Evolutionary conservation across 495 filamentous ascomycete species (phyloP).

Genomic region (Annulohypoxylon moriforme): DNA sequence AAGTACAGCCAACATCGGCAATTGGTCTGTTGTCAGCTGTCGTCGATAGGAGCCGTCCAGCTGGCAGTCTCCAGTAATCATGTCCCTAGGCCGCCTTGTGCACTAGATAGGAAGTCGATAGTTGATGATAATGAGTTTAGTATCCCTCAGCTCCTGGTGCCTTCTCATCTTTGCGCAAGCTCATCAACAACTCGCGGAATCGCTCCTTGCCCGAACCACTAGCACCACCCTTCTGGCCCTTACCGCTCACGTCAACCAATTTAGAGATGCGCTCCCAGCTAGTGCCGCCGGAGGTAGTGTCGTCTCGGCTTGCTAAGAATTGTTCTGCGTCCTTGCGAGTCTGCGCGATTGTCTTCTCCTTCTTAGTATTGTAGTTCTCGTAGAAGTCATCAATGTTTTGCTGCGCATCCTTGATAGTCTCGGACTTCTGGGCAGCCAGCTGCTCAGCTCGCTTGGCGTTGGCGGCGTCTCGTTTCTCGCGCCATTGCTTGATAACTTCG

Average conservation of each 20-base stretch:
- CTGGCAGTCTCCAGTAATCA: slow-evolving; percentile 7
- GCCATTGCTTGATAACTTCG: slow-evolving; percentile 91
- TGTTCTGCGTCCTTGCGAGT: slow-evolving; percentile 93
- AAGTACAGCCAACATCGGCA: slow-evolving; percentile 25
- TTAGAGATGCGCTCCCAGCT: slow-evolving; percentile 99
- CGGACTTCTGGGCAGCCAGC: slow-evolving; percentile 78
- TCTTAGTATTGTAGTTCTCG: slow-evolving; percentile 97
- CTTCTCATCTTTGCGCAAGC: slow-evolving; percentile 91
- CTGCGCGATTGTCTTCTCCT: slow-evolving; percentile 87
- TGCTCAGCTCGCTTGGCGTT: slow-evolving; percentile 81
- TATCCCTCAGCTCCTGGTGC: slow-evolving; percentile 84
- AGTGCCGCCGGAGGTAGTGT: slow-evolving; percentile 92
- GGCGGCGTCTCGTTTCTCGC: slow-evolving; percentile 82
- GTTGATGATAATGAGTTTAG: slow-evolving; percentile 42
- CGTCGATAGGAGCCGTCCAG: slow-evolving; percentile 16
- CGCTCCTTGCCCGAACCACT: slow-evolving; percentile 91
- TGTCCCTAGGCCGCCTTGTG: background rate
- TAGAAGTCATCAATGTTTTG: slow-evolving; percentile 98
- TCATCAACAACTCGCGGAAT: slow-evolving; percentile 91
- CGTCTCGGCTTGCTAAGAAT: slow-evolving; percentile 86
- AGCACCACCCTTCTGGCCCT: slow-evolving; percentile 85
- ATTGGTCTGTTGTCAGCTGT: background rate
- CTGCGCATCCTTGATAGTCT: slow-evolving; percentile 86
- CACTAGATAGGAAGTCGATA: background rate
- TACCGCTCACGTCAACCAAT: slow-evolving; percentile 94